phyloP scores from a whole-genome alignment of 2,329 filamentous ascomycete genomes.

The Pseudogymnoascus pannorum region DNA sequence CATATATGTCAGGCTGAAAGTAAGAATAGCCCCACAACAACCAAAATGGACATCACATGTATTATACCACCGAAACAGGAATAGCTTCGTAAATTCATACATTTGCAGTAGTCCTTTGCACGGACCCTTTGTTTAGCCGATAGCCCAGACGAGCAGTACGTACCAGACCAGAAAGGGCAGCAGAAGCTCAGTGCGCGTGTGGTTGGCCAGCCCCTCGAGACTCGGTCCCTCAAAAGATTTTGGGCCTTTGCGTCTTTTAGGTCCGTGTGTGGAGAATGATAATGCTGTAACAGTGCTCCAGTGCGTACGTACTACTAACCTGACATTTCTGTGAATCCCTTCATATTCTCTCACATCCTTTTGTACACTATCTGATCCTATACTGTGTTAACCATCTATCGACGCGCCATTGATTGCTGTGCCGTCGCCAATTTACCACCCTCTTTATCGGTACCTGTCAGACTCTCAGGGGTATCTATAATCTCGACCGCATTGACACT shows the following conservation, averaged over 20 bases:
- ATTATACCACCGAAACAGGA: neutral
- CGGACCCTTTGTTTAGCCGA: constrained; percentile 8
- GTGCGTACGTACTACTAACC: neutral
- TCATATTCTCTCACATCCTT: neutral
- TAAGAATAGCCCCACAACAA: neutral
- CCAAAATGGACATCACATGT: neutral
- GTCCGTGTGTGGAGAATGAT: neutral
- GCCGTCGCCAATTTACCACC: neutral
- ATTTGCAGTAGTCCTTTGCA: neutral
- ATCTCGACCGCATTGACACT: constrained; percentile 3
- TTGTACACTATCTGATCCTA: neutral
- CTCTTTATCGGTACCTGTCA: constrained; percentile 8
- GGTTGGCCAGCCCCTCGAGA: constrained; percentile 6
- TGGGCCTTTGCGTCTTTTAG: neutral
- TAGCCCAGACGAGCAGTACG: neutral
- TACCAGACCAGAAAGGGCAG: neutral
- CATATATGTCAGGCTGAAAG: neutral
- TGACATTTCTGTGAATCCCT: neutral
- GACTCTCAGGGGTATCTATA: constrained; percentile 2
- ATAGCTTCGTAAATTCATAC: neutral
- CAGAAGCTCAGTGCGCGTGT: constrained; percentile 1
- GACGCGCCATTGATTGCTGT: neutral
- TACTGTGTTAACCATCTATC: neutral
- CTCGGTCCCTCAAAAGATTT: constrained; percentile 3
- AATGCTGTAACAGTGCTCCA: neutral